Conservation (phyloP, 768 basidiomycete species). For the Lactarius hatsudake region DNA sequence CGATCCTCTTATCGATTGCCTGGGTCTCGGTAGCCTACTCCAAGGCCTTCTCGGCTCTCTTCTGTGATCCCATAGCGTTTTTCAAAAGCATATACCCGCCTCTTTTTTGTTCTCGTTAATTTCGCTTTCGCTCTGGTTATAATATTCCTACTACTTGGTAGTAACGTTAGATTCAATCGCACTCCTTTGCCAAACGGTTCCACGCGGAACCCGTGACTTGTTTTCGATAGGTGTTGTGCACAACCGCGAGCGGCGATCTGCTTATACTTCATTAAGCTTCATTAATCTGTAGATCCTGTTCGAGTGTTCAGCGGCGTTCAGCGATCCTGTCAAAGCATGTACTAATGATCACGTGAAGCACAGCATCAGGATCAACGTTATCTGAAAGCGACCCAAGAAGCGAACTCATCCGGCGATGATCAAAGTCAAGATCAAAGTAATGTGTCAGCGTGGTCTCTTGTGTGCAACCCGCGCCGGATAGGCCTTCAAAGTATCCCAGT, state of each 20-base stretch:
- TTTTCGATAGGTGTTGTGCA: not conserved
- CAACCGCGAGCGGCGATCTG: not conserved
- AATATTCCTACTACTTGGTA: not conserved
- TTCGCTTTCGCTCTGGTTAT: not conserved
- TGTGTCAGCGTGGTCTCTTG: no score
- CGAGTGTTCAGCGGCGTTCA: no score
- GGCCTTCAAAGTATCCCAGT: no score
- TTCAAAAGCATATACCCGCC: not conserved
- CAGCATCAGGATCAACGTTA: no score
- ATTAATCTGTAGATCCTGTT: no score
- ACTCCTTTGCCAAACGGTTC: not conserved
- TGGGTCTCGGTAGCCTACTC: constrained; percentile 12
- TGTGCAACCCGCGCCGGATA: no score
- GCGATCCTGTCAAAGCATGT: no score
- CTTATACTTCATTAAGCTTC: no score
- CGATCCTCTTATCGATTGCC: not conserved
- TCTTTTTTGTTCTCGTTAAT: not conserved
- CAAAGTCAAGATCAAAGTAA: no score
- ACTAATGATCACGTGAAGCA: no score
- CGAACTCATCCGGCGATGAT: no score
- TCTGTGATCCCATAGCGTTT: not conserved
- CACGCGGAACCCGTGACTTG: not conserved
- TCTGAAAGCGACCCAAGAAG: no score
- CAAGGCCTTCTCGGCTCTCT: not conserved
- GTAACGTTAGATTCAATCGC: not conserved